phyloP scores from a whole-genome alignment of 169 alveolate species.

The Eimeria falciformis region DNA sequence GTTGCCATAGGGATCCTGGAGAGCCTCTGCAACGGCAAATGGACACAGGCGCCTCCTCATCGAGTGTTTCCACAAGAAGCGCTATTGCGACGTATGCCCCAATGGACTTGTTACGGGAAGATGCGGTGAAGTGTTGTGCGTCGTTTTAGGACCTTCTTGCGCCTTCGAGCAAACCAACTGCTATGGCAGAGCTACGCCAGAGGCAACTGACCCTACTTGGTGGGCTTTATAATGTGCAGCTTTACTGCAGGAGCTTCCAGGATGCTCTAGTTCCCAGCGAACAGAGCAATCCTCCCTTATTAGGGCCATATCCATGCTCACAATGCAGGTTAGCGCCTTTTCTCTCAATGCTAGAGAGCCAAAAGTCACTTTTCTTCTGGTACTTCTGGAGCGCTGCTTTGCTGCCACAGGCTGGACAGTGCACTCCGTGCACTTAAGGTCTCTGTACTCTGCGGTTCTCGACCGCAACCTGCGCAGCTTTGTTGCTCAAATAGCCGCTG shows the following conservation, averaged over 20 bases:
- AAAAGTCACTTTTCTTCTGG: too few relatives aligned
- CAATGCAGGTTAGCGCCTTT: too few relatives aligned
- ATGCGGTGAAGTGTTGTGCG: neutral
- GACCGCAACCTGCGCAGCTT: conserved; percentile 59
- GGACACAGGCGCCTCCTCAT: neutral
- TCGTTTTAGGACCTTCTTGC: conserved; percentile 61
- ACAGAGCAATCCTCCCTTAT: too few relatives aligned
- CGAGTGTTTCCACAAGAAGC: neutral
- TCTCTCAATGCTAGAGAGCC: too few relatives aligned
- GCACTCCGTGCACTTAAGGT: conserved; percentile 76
- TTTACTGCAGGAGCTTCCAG: too few relatives aligned
- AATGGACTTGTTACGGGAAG: neutral
- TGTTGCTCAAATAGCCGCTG: conserved; percentile 64
- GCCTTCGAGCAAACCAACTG: conserved; percentile 72
- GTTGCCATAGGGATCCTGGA: conserved; percentile 15
- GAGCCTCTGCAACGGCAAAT: conserved; percentile 11
- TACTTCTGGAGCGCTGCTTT: too few relatives aligned
- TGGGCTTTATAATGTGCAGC: neutral
- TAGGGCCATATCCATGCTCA: too few relatives aligned
- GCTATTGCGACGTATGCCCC: too few relatives aligned
- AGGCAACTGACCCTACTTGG: conserved; percentile 76
- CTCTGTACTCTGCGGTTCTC: conserved; percentile 61
- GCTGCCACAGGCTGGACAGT: conserved; percentile 76
- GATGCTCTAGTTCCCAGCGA: too few relatives aligned
- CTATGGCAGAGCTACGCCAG: conserved; percentile 77